Base-by-base conservation (phyloP, 2,329 filamentous ascomycete genomes). In the Fusarium subglutinans region DNA sequence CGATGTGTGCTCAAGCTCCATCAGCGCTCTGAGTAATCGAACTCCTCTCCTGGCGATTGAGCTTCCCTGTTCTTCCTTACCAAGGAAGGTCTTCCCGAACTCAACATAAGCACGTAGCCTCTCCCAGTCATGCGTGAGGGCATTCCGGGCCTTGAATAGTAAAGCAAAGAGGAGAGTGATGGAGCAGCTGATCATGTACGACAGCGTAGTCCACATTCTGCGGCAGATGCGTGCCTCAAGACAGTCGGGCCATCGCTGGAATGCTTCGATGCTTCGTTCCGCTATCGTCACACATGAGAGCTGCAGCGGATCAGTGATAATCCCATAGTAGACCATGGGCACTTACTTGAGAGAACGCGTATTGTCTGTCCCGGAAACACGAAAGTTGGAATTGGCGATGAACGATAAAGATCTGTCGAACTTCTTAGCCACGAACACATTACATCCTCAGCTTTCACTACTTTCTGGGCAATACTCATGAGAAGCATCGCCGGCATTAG, bases 401-500 rank as follows among this genome's bases (percentile, higher is more conserved):
- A 11, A 51, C 14, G 0, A 45, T 64, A n/a, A 62, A 62, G 6
- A 62, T 38, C 62, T 64, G 5, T 1, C 15, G 2, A 2, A 4
- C 3, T 14, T 4, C 14, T 64, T 14, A 64, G 55, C 4, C 14
- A 20, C 6, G 8, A n/a, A 18, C 0, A n/a, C 15, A 2, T 0
- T 3, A n/a, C 3, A 10, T 33, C 11, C 6, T 3, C 3, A 13
- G 8, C 17, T 4, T 3, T 6, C 6, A 18, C 3, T 9, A 51
- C 62, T 3, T 64, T 64, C 3, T 64, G 62, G 5, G 62, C 62
- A 1, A 60, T 64, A 15, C 62, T 64, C 24, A 64, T 63, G 4
- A 64, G 45, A 51, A 64, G 24, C 62, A 64, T 64, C 8, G 56
- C 62, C 18, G 62, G 62, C 62, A 64, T 63, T 12, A 63, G 24